A percentile compares a stretch with the other conserved stretches of the same genome.
These are phyloP conservation scores for Boletus vermiculosoides DNA, from an alignment of 768 basidiomycete genomes.

Conservation along the genomic window DNA sequence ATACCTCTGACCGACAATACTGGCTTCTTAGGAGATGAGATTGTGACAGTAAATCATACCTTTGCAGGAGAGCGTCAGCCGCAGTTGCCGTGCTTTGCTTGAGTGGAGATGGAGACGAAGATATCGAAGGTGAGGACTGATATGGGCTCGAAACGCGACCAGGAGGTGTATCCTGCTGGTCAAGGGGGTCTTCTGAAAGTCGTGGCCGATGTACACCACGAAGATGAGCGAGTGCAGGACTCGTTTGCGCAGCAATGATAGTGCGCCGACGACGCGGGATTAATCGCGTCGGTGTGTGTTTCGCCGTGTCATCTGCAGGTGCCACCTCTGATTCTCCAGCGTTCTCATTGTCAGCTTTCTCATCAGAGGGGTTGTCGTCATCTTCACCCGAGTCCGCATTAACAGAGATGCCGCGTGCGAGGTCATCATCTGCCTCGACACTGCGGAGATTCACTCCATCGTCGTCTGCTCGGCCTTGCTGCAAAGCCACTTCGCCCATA, in stretches of 20 bases:
- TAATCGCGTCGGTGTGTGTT: conserved; percentile 10
- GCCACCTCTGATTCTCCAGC: conserved; percentile 13
- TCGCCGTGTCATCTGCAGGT: conserved; percentile 13
- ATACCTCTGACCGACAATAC: conserved; percentile 84
- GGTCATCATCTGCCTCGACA: conserved; percentile 45
- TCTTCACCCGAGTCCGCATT: conserved; percentile 31
- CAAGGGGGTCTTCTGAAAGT: conserved; percentile 72
- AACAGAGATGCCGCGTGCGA: conserved; percentile 29
- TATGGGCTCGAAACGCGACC: conserved; percentile 45
- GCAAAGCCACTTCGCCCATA: conserved; percentile 81
- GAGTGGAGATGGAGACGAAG: conserved; percentile 44
- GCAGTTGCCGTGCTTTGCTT: conserved; percentile 44
- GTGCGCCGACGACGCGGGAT: conserved; percentile 42
- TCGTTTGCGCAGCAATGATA: conserved; percentile 68
- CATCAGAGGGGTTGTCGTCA: conserved; percentile 46
- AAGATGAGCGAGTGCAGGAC: conserved; percentile 66
- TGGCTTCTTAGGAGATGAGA: conserved; percentile 76
- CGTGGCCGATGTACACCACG: conserved; percentile 51
- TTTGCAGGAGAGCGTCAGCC: conserved; percentile 59
- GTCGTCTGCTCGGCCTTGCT: conserved; percentile 81
- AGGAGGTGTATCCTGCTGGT: conserved; percentile 54
- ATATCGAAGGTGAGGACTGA: conserved; percentile 71
- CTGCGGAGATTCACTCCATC: conserved; percentile 50
- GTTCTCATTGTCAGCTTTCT: conserved; percentile 35
- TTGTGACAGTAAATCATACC: conserved; percentile 68